Evolutionary conservation across 2,329 filamentous ascomycete genomes (phyloP), one percentile per base, ranked within the genome.

Genomic region (Pezicula rhizophila): DNA sequence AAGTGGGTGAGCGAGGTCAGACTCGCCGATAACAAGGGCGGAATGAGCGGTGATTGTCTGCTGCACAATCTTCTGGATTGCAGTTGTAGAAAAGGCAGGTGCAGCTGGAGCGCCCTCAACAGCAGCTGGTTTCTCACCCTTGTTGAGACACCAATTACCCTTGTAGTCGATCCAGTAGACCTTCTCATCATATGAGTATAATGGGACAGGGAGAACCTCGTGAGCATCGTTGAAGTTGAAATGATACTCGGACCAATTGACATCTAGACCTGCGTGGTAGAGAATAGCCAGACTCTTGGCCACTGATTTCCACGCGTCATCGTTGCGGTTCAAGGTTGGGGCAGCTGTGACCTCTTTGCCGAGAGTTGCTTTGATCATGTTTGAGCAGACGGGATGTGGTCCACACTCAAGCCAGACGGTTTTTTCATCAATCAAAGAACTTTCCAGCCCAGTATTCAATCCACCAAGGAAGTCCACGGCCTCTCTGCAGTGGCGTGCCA

Each of bases 331-430:
- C 11, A 82, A 69, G 2, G 77, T 76, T 15, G 75, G 68, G 7
- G 73, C 33, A 50, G 41, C 47, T 47, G 26, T 52, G 42, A 43
- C 55, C 52, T 50, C 57, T 8, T 69, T 65, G 17, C 76, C 76
- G 46, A 85, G 74, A 8, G 76, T 79, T 8, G 78, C 75, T 69
- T 83, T 84, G 56, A 88, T 75, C 74, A 89, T 82, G 50, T 76
- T 76, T 41, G 76, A 75, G 64, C 79, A 85, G 12, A 88, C 77
- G 0, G 84, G 84, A 58, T 87, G 82, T 37, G 85, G 84, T 12
- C 85, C 85, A 52, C 89, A 69, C 64, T 90, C 85, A 46, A 89
- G 68, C 78, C 80, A 87, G 25, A 81, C 74, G 2, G 83, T 85
- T 66, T 82, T 80, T 55, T 82, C 79, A 54, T 84, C 76, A 42